Conservation (phyloP, 2,329 filamentous ascomycete species). For the Aspergillus brasiliensis region DNA sequence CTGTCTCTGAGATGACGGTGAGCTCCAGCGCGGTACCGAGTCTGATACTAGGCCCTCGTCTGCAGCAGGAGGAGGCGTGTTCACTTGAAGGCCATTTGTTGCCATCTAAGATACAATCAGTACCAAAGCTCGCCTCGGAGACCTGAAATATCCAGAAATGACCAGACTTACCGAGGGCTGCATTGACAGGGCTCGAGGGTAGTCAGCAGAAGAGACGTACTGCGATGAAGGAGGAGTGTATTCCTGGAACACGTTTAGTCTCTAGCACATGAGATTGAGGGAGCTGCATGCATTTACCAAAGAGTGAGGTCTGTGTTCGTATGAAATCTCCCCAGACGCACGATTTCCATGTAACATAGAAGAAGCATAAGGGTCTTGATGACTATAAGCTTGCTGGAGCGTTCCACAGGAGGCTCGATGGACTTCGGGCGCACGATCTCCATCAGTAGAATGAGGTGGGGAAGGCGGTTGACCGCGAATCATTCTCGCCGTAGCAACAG, state of each 20-base stretch:
- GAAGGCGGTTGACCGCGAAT: conserved; percentile 30
- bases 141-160: not conserved
- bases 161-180: conserved; percentile 26
- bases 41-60: conserved; percentile 22
- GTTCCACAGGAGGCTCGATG: conserved; percentile 16
- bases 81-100: conserved; percentile 20
- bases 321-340: conserved; percentile 8
- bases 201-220: conserved; percentile 19
- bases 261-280: not conserved
- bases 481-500: conserved; percentile 12
- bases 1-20: conserved; percentile 18
- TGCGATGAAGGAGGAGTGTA: conserved; percentile 14
- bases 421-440: conserved; percentile 21
- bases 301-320: conserved; percentile 13
- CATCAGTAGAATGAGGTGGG: conserved; percentile 33
- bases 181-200: conserved; percentile 17
- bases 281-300: conserved; percentile 23
- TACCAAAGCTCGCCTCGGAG: not conserved
- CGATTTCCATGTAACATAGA: conserved; percentile 5
- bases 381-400: conserved; percentile 18
- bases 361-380: conserved; percentile 9
- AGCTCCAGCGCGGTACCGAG: conserved; percentile 21
- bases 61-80: conserved; percentile 27
- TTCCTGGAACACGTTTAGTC: conserved; percentile 6
- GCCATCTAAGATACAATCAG: conserved; percentile 18